A percentile compares a stretch with the other conserved stretches of the same genome.
phyloP scores from a whole-genome alignment of 148 eudicot genomes.

The Linanthus parryae region DNA sequence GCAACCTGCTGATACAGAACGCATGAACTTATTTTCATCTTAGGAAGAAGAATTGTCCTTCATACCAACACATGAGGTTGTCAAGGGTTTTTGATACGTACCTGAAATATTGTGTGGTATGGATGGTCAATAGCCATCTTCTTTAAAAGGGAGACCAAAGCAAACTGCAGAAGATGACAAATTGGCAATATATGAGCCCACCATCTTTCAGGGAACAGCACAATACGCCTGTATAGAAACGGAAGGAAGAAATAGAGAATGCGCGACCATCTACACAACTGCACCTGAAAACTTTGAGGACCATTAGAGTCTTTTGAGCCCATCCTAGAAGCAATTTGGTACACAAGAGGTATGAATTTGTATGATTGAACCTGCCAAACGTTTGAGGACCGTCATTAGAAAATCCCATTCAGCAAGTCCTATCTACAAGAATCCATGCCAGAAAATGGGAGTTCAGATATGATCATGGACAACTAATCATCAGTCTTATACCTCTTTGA shows the following conservation, averaged over 20 bases:
- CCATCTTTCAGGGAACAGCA: neutral
- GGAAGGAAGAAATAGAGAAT: neutral
- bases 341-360: constrained; percentile 91
- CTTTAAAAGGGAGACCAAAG: constrained; percentile 86
- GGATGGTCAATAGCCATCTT: constrained; percentile 97
- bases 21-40: neutral
- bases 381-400: neutral
- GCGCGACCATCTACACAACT: neutral
- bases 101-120: constrained; percentile 95
- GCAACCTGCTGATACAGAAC: neutral
- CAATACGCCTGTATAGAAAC: neutral
- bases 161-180: constrained; percentile 55
- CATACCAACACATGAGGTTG: neutral
- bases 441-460: neutral
- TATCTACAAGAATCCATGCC: neutral
- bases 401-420: too few species aligned
- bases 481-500: constrained; percentile 55
- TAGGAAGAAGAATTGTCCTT: neutral
- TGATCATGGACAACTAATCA: neutral
- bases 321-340: constrained; percentile 98
- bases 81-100: constrained; percentile 14
- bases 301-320: constrained; percentile 75
- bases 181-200: constrained; percentile 2
- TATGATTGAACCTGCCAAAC: constrained; percentile 76
- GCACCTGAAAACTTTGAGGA: constrained; percentile 80